Conservation (phyloP, 2,329 filamentous ascomycete species). For the Trichoderma cornu-damae region DNA sequence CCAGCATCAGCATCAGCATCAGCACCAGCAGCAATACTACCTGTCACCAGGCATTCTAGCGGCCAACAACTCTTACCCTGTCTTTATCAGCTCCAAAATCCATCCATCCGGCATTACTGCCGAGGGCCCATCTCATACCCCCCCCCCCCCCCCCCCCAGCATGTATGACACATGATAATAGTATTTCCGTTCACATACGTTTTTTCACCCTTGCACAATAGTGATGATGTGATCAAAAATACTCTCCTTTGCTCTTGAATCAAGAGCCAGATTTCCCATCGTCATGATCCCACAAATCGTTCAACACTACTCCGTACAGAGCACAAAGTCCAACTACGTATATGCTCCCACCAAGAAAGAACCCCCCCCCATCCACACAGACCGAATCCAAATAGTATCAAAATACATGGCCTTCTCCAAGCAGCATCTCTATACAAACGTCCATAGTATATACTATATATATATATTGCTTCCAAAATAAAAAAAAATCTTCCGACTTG, state of each 20-base stretch:
- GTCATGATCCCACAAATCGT: not conserved
- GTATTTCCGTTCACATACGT: not conserved
- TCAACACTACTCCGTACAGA: too few species aligned
- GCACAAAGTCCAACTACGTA: not conserved
- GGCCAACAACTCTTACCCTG: too few species aligned
- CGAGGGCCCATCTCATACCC: not conserved
- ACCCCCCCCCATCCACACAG: not conserved
- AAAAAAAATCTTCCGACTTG: slow-evolving; percentile 2
- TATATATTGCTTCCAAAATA: too few species aligned
- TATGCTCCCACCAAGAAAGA: not conserved
- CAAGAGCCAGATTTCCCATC: not conserved
- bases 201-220: not conserved
- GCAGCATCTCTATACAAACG: not conserved
- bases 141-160: too few species aligned
- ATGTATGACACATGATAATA: not conserved
- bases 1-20: not conserved
- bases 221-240: slow-evolving; percentile 3
- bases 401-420: not conserved
- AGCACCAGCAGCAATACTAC: not conserved
- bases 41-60: not conserved
- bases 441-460: too few species aligned
- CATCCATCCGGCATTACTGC: not conserved
- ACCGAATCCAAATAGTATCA: not conserved
- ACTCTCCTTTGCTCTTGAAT: not conserved
- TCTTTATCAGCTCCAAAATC: not conserved